Conservation (phyloP, 2,329 filamentous ascomycete genomes). For the Chrysoporthe deuterocubensis region DNA sequence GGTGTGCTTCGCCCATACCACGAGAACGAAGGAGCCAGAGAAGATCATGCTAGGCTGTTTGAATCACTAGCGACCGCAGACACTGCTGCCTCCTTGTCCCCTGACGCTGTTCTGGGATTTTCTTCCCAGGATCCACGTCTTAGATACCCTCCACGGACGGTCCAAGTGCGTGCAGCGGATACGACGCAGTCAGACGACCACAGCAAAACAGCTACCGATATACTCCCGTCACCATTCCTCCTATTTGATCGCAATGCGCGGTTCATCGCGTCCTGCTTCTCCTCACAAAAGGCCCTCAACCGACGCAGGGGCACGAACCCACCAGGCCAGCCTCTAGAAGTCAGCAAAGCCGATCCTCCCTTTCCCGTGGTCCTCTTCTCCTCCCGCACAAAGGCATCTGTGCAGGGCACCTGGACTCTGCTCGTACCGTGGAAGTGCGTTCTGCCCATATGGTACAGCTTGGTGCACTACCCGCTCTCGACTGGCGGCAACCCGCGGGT, state of each 20-base stretch:
- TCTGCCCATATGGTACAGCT: conserved; percentile 78
- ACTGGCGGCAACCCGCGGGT: conserved; percentile 82
- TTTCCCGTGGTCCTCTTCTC: conserved; percentile 78
- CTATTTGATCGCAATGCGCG: conserved; percentile 74
- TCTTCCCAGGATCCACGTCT: conserved; percentile 79
- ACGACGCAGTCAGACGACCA: conserved; percentile 33
- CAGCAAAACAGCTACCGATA: conserved; percentile 51
- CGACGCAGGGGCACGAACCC: conserved; percentile 68
- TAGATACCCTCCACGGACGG: conserved; percentile 69
- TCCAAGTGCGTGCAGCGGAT: conserved; percentile 37
- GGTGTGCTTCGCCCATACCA: conserved; percentile 65
- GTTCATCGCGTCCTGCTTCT: conserved; percentile 65
- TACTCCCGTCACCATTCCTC: conserved; percentile 40
- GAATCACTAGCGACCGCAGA: conserved; percentile 60
- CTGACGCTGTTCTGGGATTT: conserved; percentile 73
- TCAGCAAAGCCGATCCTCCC: conserved; percentile 65
- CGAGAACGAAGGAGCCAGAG: conserved; percentile 37
- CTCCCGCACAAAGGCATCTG: conserved; percentile 50
- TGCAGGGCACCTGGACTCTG: conserved; percentile 78
- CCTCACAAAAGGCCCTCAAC: conserved; percentile 82
- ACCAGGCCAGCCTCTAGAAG: conserved; percentile 65
- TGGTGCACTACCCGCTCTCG: conserved; percentile 81
- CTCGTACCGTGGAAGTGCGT: conserved; percentile 92
- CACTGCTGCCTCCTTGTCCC: conserved; percentile 71
- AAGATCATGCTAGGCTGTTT: conserved; percentile 54